Conservation (phyloP, 2,329 filamentous ascomycete species). For the Aspergillus pseudoglaucus region DNA sequence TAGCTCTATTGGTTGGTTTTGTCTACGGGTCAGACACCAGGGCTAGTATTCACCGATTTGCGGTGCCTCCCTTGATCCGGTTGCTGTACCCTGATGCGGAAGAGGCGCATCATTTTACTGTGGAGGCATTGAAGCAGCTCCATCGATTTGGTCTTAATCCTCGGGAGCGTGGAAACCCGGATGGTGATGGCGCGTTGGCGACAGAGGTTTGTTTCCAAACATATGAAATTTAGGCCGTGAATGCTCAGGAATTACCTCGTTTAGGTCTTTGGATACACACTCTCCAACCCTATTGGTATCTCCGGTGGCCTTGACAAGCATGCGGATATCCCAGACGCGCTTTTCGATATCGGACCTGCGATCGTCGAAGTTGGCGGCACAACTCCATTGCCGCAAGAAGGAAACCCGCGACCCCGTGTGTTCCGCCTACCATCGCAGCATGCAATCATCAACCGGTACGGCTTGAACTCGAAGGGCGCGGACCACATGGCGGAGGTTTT, state of each 20-base stretch:
- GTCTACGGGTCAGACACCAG: conserved; percentile 70
- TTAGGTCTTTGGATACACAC: conserved; percentile 65
- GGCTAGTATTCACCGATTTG: conserved; percentile 61
- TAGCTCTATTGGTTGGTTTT: conserved; percentile 48
- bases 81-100: conserved; percentile 51
- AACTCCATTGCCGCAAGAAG: conserved; percentile 78
- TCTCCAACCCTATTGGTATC: conserved; percentile 85
- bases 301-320: conserved; percentile 96
- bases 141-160: conserved; percentile 72
- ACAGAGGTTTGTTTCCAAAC: conserved; percentile 39
- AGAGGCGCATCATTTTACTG: conserved; percentile 82
- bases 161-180: conserved; percentile 65
- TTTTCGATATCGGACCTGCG: conserved; percentile 77
- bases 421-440: conserved; percentile 80
- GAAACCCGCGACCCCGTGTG: conserved; percentile 80
- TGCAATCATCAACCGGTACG: conserved; percentile 91
- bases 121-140: conserved; percentile 62
- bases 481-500: conserved; percentile 77
- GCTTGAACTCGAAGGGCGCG: conserved; percentile 84
- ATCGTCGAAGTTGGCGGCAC: conserved; percentile 90
- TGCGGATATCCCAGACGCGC: conserved; percentile 74
- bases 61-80: conserved; percentile 47
- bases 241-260: not conserved
- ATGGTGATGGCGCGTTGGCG: conserved; percentile 48
- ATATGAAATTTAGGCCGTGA: not conserved